Evolutionary conservation across 2,329 filamentous ascomycete genomes (phyloP), one percentile per base, ranked within the genome.

Genomic region (Plenodomus lindquistii): DNA sequence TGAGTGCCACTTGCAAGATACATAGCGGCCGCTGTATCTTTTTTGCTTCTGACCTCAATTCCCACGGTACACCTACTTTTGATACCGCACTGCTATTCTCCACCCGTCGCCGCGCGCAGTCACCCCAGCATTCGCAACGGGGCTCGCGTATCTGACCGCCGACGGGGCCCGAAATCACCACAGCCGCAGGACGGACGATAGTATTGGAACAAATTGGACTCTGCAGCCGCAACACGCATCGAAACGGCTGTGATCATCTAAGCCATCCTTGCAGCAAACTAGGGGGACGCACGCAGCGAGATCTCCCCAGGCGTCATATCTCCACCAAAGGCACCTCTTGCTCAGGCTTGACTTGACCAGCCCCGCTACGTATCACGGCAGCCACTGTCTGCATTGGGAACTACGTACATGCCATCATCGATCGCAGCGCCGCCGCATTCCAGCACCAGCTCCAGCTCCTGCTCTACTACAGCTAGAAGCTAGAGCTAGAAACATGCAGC

Each of bases 281-380:
- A 52, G 51, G 50, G 52, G 27, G 6, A 24, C n/a, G n/a, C n/a
- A 43, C 46, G 46, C 52, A 53, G 52, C 58, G 42, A 63, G 59
- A 58, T 57, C 54, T 56, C 46, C 56, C 56, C 55, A 51, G 46
- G 60, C 65, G 63, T 67, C 64, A 67, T 62, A 64, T 46, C 54
- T 59, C 51, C 50, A 54, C 52, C 51, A 38, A 47, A 51, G 42
- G 50, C 40, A 44, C 48, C 39, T 41, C 46, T 29, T 44, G 44
- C 42, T n/a, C n/a, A n/a, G n/a, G n/a, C n/a, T n/a, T n/a, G n/a
- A n/a, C n/a, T 37, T 47, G 42, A 31, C 27, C 27, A 31, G 49
- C 45, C 49, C 56, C 46, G 50, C 35, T 40, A 53, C 45, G 54
- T 59, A 57, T 44, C 44, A 50, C 57, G 47, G 49, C 50, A 57